Conservation (phyloP, 2,329 filamentous ascomycete genomes). For the Ceratocystis huliohia region DNA sequence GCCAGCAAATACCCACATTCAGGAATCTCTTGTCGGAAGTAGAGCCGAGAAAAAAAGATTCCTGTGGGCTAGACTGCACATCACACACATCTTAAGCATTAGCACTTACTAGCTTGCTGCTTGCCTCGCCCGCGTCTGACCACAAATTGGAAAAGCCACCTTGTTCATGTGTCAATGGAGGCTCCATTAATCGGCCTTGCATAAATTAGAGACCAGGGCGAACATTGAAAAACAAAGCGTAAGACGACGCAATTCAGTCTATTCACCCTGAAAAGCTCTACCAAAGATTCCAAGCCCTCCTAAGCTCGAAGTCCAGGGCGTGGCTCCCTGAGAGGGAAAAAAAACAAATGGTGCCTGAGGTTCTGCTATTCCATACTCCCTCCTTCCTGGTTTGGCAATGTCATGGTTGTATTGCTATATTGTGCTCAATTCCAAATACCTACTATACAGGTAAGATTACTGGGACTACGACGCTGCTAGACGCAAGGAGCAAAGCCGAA, state of each 20-base stretch:
- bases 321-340: not conserved
- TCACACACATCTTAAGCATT: not conserved
- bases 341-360: not conserved
- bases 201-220: not conserved
- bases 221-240: not conserved
- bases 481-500: not conserved
- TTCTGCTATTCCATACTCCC: not conserved
- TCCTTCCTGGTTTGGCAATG: not conserved
- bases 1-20: not conserved
- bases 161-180: not conserved
- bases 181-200: not conserved
- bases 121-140: not conserved
- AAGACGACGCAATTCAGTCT: not conserved
- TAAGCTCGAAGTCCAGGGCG: not conserved
- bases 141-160: not conserved
- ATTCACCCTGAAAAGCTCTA: too few relatives aligned
- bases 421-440: not conserved
- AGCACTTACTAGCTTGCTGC: not conserved
- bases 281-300: not conserved
- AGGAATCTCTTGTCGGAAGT: not conserved
- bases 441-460: not conserved
- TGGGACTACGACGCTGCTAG: not conserved
- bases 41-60: conserved; percentile 3
- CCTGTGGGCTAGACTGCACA: not conserved
- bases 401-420: not conserved